Percentiles rank a stretch among this genome's conserved stretches.
Conservation (phyloP, 768 basidiomycete species). For the Lactarius tabidus region DNA sequence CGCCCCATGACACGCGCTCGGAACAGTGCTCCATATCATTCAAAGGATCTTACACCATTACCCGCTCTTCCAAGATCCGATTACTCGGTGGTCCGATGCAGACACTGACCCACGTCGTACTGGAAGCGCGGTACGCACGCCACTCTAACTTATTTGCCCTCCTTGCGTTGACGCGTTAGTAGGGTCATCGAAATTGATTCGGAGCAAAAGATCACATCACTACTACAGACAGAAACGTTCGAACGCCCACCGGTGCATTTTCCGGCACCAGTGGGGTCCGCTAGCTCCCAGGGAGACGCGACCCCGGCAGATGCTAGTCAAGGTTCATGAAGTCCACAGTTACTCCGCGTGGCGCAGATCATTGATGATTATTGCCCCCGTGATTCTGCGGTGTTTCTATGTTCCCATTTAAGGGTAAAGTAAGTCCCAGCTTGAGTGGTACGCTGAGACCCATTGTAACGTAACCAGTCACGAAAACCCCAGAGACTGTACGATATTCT, state of each 20-base stretch:
- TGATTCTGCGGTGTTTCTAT: background rate
- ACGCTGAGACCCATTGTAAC: background rate
- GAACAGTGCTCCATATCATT: background rate
- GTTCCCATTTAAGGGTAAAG: background rate
- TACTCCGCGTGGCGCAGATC: background rate
- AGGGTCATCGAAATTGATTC: background rate
- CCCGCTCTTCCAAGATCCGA: constrained; percentile 6
- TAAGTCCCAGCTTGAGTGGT: background rate
- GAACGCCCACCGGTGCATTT: constrained; percentile 5
- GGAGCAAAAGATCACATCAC: background rate
- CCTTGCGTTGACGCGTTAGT: background rate
- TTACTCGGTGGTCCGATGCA: constrained; percentile 12
- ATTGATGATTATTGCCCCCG: background rate
- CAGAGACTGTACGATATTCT: background rate
- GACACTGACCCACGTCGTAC: background rate
- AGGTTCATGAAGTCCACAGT: background rate
- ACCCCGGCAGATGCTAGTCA: background rate
- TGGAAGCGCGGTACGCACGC: constrained; percentile 1
- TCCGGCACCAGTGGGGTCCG: constrained; percentile 22
- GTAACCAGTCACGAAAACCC: background rate
- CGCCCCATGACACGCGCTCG: background rate
- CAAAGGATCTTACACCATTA: constrained; percentile 12
- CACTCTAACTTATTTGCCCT: background rate
- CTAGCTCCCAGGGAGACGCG: background rate
- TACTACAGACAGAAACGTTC: background rate